Conservation (phyloP, 1,139 yeast genomes). For the Saccharomyces hybrid region DNA sequence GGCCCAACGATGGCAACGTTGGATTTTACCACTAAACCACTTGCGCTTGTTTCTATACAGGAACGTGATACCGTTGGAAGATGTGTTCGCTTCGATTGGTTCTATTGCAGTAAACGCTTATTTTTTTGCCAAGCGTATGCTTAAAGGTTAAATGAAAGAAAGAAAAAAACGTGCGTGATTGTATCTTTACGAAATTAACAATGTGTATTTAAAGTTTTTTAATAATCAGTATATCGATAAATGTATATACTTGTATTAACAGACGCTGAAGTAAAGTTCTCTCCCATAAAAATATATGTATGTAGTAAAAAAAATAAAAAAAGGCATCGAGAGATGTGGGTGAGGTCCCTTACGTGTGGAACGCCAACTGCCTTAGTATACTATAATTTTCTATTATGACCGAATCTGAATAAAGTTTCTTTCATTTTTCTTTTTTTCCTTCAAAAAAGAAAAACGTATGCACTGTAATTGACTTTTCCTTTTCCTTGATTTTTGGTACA, state of each 20-base stretch:
- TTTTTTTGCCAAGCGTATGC: too few species aligned
- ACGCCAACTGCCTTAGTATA: neutral
- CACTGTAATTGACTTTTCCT: neutral
- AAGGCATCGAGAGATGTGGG: neutral
- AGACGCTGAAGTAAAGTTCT: neutral
- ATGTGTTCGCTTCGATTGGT: too few species aligned
- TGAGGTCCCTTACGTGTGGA: conserved; percentile 1
- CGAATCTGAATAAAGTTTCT: neutral
- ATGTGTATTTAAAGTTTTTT: neutral
- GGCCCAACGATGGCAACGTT: conserved; percentile 1
- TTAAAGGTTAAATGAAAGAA: too few species aligned
- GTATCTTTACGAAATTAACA: too few species aligned
- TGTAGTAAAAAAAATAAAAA: neutral
- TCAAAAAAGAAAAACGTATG: neutral
- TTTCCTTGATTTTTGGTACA: neutral
- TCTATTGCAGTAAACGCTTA: too few species aligned
- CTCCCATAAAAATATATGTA: neutral
- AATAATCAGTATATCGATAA: neutral
- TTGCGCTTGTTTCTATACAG: neutral
- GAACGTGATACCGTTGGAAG: too few species aligned
- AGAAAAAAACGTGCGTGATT: too few species aligned
- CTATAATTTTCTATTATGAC: neutral
- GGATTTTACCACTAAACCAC: conserved; percentile 1
- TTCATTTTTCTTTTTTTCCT: neutral
- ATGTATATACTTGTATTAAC: neutral